These are phyloP conservation scores for Calocybe cyanea DNA, from an alignment of 768 basidiomycete species.

Conservation along the genomic window DNA sequence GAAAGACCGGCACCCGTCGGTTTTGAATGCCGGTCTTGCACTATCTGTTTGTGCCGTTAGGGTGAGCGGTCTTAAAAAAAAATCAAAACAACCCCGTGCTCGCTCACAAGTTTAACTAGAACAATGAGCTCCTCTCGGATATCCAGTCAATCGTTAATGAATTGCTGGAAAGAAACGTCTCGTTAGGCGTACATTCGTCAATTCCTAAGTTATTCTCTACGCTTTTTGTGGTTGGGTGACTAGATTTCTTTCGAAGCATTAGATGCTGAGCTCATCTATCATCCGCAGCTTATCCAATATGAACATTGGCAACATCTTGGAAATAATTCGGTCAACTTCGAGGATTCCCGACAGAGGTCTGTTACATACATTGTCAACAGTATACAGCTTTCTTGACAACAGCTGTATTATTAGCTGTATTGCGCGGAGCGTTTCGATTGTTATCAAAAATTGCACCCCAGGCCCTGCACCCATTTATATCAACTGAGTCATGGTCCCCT, in stretches of 20 bases:
- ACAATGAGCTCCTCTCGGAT: constrained; percentile 1
- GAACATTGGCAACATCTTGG: constrained; percentile 20
- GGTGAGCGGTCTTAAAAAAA: constrained; percentile 20
- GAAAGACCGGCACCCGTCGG: constrained; percentile 38
- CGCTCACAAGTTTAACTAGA: not conserved
- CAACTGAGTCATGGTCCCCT: constrained; percentile 26
- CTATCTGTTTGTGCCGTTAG: constrained; percentile 23
- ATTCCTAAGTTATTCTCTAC: constrained; percentile 22
- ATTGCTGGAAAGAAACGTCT: constrained; percentile 3
- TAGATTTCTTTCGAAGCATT: not conserved
- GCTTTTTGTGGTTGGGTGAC: constrained; percentile 28
- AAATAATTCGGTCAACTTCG: constrained; percentile 24
- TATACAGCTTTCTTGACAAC: not conserved
- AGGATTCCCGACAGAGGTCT: constrained; percentile 20
- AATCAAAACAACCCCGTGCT: no score
- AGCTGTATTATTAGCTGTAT: constrained; percentile 18
- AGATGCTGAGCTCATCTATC: not conserved
- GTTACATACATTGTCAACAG: not conserved
- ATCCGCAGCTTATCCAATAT: constrained; percentile 19
- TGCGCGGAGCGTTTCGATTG: constrained; percentile 35
- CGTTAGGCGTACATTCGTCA: constrained; percentile 10
- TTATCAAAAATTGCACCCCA: constrained; percentile 27
- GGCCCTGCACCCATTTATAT: constrained; percentile 22
- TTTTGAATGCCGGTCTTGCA: constrained; percentile 43
- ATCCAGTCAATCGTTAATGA: constrained; percentile 7